A percentile compares a stretch with the other conserved stretches of the same genome.
These are phyloP conservation scores for Parachaetomium inaequale DNA, from an alignment of 495 filamentous ascomycete genomes.

Conservation along the genomic window DNA sequence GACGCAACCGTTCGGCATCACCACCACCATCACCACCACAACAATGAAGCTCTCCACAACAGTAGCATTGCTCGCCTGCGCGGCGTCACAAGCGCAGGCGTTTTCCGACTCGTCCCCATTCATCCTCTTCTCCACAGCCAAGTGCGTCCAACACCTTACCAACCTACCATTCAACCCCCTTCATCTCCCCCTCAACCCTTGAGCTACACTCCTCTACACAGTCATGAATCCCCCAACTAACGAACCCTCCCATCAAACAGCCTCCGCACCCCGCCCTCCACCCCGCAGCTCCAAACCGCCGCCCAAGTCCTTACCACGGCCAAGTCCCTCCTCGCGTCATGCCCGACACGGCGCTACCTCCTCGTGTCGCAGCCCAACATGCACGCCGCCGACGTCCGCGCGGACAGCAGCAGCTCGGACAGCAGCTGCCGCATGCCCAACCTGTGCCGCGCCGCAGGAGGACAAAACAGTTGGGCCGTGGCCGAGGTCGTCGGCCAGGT, in stretches of 20 bases:
- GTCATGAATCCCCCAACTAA: conserved; percentile 14
- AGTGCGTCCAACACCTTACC: conserved; percentile 52
- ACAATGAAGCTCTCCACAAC: conserved; percentile 60
- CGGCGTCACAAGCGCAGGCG: conserved; percentile 55
- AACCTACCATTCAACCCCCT: neutral
- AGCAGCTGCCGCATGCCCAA: conserved; percentile 30
- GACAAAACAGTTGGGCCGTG: conserved; percentile 38
- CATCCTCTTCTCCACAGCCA: conserved; percentile 73
- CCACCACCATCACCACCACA: conserved; percentile 25
- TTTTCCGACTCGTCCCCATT: conserved; percentile 86
- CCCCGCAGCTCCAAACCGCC: conserved; percentile 44
- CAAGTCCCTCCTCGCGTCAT: conserved; percentile 54
- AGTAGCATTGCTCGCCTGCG: conserved; percentile 58
- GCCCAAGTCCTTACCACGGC: conserved; percentile 37
- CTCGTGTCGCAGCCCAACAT: conserved; percentile 76
- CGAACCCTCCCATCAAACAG: conserved; percentile 26
- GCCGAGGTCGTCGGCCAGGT: conserved; percentile 62
- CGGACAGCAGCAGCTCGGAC: conserved; percentile 21
- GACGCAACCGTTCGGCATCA: conserved; percentile 17
- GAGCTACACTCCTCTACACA: conserved; percentile 9
- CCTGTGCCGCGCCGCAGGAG: conserved; percentile 29
- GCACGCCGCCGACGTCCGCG: conserved; percentile 60
- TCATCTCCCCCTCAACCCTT: too few species aligned
- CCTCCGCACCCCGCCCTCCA: conserved; percentile 28
- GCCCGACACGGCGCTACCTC: conserved; percentile 74